Evolutionary conservation across 805 yeast genomes (phyloP), one percentile per base, ranked within the genome.

Genomic region (Metschnikowia picachoensis): DNA sequence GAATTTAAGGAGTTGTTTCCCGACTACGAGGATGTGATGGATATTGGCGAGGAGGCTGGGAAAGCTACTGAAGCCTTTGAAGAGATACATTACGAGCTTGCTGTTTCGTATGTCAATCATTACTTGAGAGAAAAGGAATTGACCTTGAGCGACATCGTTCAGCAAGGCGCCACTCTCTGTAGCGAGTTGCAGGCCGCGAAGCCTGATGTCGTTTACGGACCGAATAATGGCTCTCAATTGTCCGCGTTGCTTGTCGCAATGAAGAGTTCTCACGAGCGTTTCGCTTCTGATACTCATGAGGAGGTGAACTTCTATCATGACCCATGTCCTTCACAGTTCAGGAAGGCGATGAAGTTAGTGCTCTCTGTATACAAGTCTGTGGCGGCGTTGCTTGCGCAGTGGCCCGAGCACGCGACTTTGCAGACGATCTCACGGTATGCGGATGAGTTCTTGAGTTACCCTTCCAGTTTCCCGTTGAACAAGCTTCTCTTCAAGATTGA

Each of bases 341-440:
- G 74, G 45, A 67, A 62, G 33, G 87, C 95, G 2, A 77, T 82
- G 37, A 59, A 56, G 1, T 58, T 84, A 1, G 65, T 70, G 3
- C 61, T 78, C 1, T 50, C 55, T 0, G 47, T 71, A 8, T 50
- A 60, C 35, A 48, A 47, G 7, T 53, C 57, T 13, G 79, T 81
- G 3, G 52, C 61, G 8, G 67, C 65, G 4, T 62, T 88, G 11
- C 62, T 85, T 11, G 65, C 65, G 25, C 80, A 82, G 58, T 94
- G 97, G 96, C 97, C 98, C 0, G 99, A 95, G 57, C 96, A 95
- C 70, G 94, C 94, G 0, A 89, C 96, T 0, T 67, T 94, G 41
- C 83, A 76, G 47, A 88, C 85, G 16, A 73, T 92, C 39, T 62
- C 70, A 33, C 69, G 83, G 49, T 80, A 83, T 8, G 77, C 86